Evolutionary conservation across 371 early-diverging fungal genomes (phyloP), one percentile per base, ranked within the genome.

Genomic region (Saksenaea vasiformis): DNA sequence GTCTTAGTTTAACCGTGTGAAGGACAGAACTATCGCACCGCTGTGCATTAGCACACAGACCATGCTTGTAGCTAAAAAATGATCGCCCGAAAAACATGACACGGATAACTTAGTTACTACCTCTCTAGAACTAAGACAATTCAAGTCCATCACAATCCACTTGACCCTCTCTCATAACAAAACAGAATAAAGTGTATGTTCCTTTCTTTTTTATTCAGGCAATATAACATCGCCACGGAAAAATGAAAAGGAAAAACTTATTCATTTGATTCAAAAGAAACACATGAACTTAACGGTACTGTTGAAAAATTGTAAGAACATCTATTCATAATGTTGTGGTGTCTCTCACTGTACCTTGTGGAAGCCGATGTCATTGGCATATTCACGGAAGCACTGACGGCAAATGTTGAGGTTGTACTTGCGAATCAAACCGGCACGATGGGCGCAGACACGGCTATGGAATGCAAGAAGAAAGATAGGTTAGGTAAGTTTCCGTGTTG

Each of bases 381-480:
- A 92, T 86, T 98, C 96, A 81, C 98, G 97, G 93, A 99, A 98
- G 91, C 99, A 99, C 88, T 98, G 97, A 89, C 99, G 94, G 93
- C 99, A 99, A 70, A 99, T 85, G 89, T 96, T 91, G 65, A 99
- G 86, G 67, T 88, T 90, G 91, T 98, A 97, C 90, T 97, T 98
- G 89, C 99, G 96, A 86, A 99, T 99, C 70, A 99, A 88, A 89
- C 98, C 99, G 71, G 95, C 95, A 74, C 90, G 95, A 91, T 98
- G 97, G 64, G 94, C 88, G 86, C 94, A 95, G 77, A 96, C 95
- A 72, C 98, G 95, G 90, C 95, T 93, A 74, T 61, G 9, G 34
- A 17, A 67, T 44, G 24, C 37, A 39, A n/a, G 54, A 26, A 14
- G 14, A 54, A 41, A 59, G 27, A 54, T 39, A 26, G 37, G 34